A percentile compares a stretch with the other conserved stretches of the same genome.
These are phyloP conservation scores for Nakazawaea wyomingensis DNA, from an alignment of 805 yeast genomes.

Conservation along the genomic window DNA sequence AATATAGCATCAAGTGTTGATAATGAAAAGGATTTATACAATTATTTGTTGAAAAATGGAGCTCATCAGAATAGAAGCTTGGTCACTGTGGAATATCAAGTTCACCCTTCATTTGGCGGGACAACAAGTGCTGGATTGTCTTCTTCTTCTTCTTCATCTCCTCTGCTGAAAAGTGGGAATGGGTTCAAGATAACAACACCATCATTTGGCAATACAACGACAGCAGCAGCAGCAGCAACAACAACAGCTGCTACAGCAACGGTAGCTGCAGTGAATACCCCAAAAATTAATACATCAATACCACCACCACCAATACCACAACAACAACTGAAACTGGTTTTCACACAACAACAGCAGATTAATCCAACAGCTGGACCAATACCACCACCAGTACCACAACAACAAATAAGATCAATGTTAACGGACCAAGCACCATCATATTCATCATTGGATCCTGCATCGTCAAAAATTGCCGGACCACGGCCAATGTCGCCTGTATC, in stretches of 20 bases:
- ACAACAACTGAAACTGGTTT: slow-evolving; percentile 9
- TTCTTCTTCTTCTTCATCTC: no score
- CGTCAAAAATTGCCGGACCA: slow-evolving; percentile 19
- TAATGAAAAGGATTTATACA: slow-evolving; percentile 76
- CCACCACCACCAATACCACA: no score
- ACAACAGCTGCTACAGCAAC: no score
- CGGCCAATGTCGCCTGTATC: slow-evolving; percentile 26
- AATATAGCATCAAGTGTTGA: slow-evolving; percentile 71
- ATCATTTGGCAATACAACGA: no score
- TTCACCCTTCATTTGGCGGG: slow-evolving; percentile 57
- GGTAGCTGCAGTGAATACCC: no score
- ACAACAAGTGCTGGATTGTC: no score
- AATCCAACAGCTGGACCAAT: slow-evolving; percentile 14
- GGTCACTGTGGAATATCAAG: slow-evolving; percentile 64
- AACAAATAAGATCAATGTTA: not conserved
- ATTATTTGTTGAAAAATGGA: slow-evolving; percentile 50
- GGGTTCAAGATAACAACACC: not conserved
- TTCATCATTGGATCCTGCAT: slow-evolving; percentile 6
- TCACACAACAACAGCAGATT: slow-evolving; percentile 5
- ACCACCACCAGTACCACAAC: slow-evolving; percentile 8
- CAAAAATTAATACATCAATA: no score
- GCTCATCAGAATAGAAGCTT: slow-evolving; percentile 34
- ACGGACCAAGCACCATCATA: not conserved
- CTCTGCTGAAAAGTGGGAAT: not conserved
- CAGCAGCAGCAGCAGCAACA: no score